Evolutionary conservation across 2,329 filamentous ascomycete genomes (phyloP), one percentile per base, ranked within the genome.

Genomic region (Blastomyces gilchristii): DNA sequence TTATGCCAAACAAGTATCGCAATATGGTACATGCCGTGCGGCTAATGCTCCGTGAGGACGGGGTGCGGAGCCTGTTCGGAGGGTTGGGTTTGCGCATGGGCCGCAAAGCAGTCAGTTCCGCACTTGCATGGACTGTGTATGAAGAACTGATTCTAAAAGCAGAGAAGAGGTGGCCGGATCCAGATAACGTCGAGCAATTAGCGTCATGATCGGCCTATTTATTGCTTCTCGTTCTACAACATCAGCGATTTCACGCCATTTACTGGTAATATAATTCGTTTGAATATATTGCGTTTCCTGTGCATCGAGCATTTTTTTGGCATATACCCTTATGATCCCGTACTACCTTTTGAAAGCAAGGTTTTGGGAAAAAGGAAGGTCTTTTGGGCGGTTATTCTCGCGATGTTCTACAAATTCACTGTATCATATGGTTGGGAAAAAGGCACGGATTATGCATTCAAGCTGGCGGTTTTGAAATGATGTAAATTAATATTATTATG

Each of bases 121-220:
- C 94, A n/a, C 81, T 97, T 68, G 93, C 93, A 8, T 99, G 94
- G 94, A 97, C 93, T 11, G 82, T 97, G 50, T 99, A 99, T 72
- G 94, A 99, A 78, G 93, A 97, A 75, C 76, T 97, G 69, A 88
- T 97, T 66, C 80, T 92, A 65, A 82, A 89, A 69, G 88, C 88
- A 0, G 85, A 87, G 74, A 77, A 69, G 58, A 69, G 71, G 41
- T 76, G 74, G 74, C 71, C 71, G 28, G 68, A 69, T 39, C 69
- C 72, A 37, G 62, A 69, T 37, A 69, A 73, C 34, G 56, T 71
- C 54, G 70, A 69, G 56, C 60, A 63, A 31, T 34, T 62, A 54
- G 22, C 62, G 47, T 53, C 43, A 11, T 64, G 28, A 54, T 22
- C n/a, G 28, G 16, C 54, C 9, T 37, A 25, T 37, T 49, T 37